These are phyloP conservation scores for Carex littledalei DNA, from an alignment of 176 grass and related monocot species.

Conservation along the genomic window DNA sequence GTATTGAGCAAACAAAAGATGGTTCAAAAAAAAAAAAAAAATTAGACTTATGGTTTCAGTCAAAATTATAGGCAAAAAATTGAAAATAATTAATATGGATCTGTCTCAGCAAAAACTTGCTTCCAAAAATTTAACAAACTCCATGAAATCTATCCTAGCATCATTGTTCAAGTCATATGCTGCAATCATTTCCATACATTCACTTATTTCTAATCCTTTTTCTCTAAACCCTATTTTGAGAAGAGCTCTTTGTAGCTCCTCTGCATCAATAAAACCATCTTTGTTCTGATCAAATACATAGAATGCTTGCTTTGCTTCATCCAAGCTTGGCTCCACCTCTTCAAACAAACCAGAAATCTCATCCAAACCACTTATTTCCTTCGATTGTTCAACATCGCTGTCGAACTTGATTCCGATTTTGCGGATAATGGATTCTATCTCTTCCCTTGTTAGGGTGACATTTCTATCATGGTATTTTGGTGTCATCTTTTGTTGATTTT, in stretches of 20 bases:
- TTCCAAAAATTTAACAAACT: constrained; percentile 77
- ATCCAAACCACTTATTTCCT: background rate
- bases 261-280: constrained; percentile 60
- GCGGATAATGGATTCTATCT: constrained; percentile 31
- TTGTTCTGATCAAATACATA: constrained; percentile 57
- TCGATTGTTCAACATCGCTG: background rate
- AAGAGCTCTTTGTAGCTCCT: constrained; percentile 43
- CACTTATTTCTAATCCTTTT: constrained; percentile 33
- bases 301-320: constrained; percentile 61
- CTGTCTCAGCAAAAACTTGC: constrained; percentile 39
- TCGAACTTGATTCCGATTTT: constrained; percentile 28
- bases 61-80: background rate
- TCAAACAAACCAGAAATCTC: constrained; percentile 37
- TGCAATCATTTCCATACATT: constrained; percentile 60
- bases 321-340: constrained; percentile 61
- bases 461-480: background rate
- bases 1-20: background rate
- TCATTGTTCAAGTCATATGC: constrained; percentile 59
- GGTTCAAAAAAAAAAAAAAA: background rate
- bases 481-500: background rate
- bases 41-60: background rate
- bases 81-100: background rate
- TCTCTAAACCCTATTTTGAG: constrained; percentile 34
- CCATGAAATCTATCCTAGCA: constrained; percentile 45
- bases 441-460: constrained; percentile 14